These are phyloP conservation scores for Arabis alpina DNA, from an alignment of 345 rosid genomes.

Conservation along the genomic window DNA sequence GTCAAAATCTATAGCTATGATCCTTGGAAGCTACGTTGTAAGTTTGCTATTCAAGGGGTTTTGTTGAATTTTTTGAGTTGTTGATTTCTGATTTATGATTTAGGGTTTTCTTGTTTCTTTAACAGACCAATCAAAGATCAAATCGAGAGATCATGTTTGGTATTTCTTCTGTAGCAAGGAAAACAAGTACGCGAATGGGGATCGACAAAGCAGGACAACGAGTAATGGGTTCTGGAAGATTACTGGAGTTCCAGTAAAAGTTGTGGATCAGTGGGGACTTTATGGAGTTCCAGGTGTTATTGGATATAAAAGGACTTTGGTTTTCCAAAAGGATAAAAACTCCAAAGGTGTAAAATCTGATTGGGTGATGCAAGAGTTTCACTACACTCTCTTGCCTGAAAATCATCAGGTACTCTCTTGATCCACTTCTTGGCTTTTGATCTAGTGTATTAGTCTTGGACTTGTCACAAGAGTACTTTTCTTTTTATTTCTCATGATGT, in stretches of 20 bases:
- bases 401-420: not conserved
- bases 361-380: slow-evolving; percentile 40
- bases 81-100: not conserved
- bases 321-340: slow-evolving; percentile 19
- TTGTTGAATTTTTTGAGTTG: not conserved
- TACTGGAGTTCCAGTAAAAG: slow-evolving; percentile 28
- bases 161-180: slow-evolving; percentile 41
- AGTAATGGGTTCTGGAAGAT: slow-evolving; percentile 49
- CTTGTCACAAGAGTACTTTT: not conserved
- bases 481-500: not conserved
- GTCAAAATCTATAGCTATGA: slow-evolving; percentile 49
- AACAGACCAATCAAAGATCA: slow-evolving; percentile 33
- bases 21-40: slow-evolving; percentile 60
- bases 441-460: not conserved
- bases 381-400: slow-evolving; percentile 17
- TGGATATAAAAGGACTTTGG: slow-evolving; percentile 49
- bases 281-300: slow-evolving; percentile 23
- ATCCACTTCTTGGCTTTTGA: not conserved
- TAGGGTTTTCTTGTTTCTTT: not conserved
- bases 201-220: slow-evolving; percentile 44
- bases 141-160: slow-evolving; percentile 43
- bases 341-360: slow-evolving; percentile 1
- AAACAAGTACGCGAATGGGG: slow-evolving; percentile 26
- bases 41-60: not conserved
- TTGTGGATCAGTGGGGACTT: slow-evolving; percentile 25